Percentiles rank a stretch among this genome's conserved stretches.
phyloP scores from a whole-genome alignment of 257 asterid species.

The Scutellaria baicalensis region DNA sequence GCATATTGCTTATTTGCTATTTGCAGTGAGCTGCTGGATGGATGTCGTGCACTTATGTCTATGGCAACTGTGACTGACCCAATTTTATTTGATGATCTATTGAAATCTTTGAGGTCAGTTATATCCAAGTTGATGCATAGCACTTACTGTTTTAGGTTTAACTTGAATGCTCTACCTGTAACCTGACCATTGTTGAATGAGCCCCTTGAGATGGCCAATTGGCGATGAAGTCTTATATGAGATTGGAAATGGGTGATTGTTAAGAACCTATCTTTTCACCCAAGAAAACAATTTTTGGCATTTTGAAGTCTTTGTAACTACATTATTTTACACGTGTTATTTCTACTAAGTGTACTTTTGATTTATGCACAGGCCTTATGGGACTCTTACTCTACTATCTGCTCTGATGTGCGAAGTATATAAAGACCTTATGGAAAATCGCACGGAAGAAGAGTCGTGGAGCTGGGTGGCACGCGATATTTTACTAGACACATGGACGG shows the following conservation, averaged over 20 bases:
- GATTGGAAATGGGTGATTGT: neutral
- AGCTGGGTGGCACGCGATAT: conserved; percentile 99
- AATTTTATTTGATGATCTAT: conserved; percentile 63
- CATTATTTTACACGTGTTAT: neutral
- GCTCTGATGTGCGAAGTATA: conserved; percentile 76
- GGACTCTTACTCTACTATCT: conserved; percentile 65
- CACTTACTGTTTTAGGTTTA: neutral
- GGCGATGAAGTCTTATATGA: neutral
- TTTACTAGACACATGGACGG: conserved; percentile 86
- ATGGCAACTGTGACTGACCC: conserved; percentile 81
- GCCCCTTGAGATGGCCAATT: neutral
- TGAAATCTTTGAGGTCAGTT: conserved; percentile 71
- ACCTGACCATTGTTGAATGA: neutral
- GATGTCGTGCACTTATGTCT: conserved; percentile 86
- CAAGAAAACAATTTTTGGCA: neutral
- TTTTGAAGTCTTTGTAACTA: conserved; percentile 4
- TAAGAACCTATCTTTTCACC: conserved; percentile 7
- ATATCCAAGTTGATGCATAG: conserved; percentile 6
- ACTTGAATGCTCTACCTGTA: conserved; percentile 1
- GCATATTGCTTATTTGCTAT: conserved; percentile 22
- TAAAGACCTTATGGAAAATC: conserved; percentile 60
- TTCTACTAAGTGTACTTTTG: conserved; percentile 8
- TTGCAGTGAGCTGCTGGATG: conserved; percentile 90
- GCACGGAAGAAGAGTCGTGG: conserved; percentile 86
- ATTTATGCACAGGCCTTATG: conserved; percentile 68